Conservation (phyloP, 2,329 filamentous ascomycete genomes). For the Hypoxylon sp. region DNA sequence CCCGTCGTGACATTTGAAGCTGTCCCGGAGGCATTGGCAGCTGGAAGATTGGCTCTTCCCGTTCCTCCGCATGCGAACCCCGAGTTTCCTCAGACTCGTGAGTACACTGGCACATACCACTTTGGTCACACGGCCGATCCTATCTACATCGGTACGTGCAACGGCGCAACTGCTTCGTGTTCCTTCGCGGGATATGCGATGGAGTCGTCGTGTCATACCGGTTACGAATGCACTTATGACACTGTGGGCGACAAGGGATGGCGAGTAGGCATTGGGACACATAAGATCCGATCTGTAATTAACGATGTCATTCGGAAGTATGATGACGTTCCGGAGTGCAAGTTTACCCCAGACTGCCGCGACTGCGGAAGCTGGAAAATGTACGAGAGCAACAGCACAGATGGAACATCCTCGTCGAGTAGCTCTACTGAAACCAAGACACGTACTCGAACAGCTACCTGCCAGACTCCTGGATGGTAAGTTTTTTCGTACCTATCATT, state of each 20-base stretch:
- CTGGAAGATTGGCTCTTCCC: constrained; percentile 83
- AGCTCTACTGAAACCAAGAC: constrained; percentile 67
- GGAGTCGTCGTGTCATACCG: constrained; percentile 91
- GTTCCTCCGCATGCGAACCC: constrained; percentile 81
- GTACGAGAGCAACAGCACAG: constrained; percentile 89
- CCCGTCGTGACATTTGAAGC: constrained; percentile 94
- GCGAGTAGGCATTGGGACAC: constrained; percentile 89
- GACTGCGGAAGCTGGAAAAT: constrained; percentile 96
- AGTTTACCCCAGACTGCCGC: constrained; percentile 78
- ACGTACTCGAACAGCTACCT: constrained; percentile 80
- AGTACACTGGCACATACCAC: constrained; percentile 82
- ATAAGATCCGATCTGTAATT: constrained; percentile 90
- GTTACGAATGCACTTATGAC: constrained; percentile 88
- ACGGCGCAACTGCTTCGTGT: constrained; percentile 86
- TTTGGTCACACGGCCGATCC: constrained; percentile 97
- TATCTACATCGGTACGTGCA: constrained; percentile 92
- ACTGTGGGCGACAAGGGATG: constrained; percentile 91
- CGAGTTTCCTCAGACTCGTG: constrained; percentile 72
- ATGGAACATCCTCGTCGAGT: constrained; percentile 71
- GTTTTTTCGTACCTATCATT: constrained; percentile 41
- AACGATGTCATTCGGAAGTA: constrained; percentile 86
- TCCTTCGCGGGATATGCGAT: constrained; percentile 93
- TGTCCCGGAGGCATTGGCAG: constrained; percentile 88
- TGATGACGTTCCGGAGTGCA: constrained; percentile 79
- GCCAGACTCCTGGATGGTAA: constrained; percentile 92